phyloP scores from a whole-genome alignment of 768 basidiomycete species.

The Paxillus ammoniavirescens region DNA sequence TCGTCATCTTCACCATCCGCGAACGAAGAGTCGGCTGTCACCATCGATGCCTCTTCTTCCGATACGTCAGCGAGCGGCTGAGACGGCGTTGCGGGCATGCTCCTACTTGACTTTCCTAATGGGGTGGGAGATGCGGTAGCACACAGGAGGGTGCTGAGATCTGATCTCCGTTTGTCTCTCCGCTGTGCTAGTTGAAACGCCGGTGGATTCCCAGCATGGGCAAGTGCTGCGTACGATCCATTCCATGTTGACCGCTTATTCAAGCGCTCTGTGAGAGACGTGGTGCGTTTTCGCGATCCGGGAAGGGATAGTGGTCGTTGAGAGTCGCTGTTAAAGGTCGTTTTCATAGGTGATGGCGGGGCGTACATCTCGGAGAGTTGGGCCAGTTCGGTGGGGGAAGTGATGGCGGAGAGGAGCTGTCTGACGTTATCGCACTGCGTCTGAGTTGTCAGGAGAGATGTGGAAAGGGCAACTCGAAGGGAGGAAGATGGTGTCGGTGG shows the following conservation, averaged over 20 bases:
- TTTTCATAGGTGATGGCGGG: conserved; percentile 58
- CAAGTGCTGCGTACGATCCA: conserved; percentile 57
- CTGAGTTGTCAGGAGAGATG: conserved; percentile 73
- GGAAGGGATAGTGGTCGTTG: conserved; percentile 48
- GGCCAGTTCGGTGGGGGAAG: conserved; percentile 66
- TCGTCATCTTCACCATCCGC: conserved; percentile 25
- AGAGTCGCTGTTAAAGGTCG: conserved; percentile 26
- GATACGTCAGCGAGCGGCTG: conserved; percentile 35
- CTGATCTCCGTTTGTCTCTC: conserved; percentile 53
- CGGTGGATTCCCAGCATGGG: conserved; percentile 43
- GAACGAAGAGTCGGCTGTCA: conserved; percentile 18
- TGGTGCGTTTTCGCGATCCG: conserved; percentile 20
- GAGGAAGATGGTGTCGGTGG: conserved; percentile 29
- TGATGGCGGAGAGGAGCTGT: conserved; percentile 73
- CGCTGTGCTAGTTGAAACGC: conserved; percentile 42
- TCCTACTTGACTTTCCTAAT: conserved; percentile 33
- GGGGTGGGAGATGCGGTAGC: conserved; percentile 19
- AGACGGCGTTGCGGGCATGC: conserved; percentile 39
- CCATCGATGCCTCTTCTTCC: conserved; percentile 37
- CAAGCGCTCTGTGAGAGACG: conserved; percentile 21
- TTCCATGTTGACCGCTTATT: conserved; percentile 76
- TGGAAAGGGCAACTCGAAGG: conserved; percentile 69
- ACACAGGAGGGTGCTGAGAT: conserved; percentile 49
- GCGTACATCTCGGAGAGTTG: conserved; percentile 89
- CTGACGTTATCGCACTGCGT: conserved; percentile 82